phyloP scores from a whole-genome alignment of 202 grass and related monocot species.

The Sporobolus alterniflorus region DNA sequence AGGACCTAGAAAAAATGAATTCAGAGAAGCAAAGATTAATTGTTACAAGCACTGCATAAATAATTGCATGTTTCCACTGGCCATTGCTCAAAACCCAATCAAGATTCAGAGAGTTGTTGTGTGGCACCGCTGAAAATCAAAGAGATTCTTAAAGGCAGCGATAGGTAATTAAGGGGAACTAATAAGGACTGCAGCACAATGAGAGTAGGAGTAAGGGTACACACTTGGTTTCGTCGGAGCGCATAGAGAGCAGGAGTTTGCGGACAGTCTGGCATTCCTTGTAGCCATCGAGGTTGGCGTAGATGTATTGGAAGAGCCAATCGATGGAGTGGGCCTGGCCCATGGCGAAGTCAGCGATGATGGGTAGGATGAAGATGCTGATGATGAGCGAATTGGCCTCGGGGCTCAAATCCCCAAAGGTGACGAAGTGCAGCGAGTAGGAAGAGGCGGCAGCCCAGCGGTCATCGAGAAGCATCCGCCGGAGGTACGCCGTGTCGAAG shows the following conservation, averaged over 20 bases:
- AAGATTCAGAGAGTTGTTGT: too few species aligned
- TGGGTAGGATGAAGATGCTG: neutral
- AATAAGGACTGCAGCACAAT: too few species aligned
- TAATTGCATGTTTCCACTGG: too few species aligned
- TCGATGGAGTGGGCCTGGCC: neutral
- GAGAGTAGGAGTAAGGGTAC: too few species aligned
- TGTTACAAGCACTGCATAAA: too few species aligned
- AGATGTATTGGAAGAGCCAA: neutral
- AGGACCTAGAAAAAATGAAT: slow-evolving; percentile 1
- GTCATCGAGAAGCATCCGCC: neutral
- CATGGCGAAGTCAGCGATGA: neutral
- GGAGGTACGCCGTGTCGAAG: neutral
- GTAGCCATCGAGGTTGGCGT: neutral
- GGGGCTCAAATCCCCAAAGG: neutral
- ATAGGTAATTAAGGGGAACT: too few species aligned
- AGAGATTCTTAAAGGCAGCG: too few species aligned
- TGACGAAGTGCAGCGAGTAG: neutral
- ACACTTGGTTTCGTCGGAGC: neutral
- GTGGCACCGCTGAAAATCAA: too few species aligned
- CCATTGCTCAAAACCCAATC: neutral
- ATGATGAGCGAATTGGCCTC: neutral
- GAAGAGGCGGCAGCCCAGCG: neutral
- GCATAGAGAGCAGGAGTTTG: neutral
- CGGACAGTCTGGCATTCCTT: neutral
- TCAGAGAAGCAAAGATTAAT: too few species aligned